Percentiles rank a stretch among this genome's conserved stretches.
Conservation (phyloP, 306 rosid species). For the Lithocarpus polystachyus region DNA sequence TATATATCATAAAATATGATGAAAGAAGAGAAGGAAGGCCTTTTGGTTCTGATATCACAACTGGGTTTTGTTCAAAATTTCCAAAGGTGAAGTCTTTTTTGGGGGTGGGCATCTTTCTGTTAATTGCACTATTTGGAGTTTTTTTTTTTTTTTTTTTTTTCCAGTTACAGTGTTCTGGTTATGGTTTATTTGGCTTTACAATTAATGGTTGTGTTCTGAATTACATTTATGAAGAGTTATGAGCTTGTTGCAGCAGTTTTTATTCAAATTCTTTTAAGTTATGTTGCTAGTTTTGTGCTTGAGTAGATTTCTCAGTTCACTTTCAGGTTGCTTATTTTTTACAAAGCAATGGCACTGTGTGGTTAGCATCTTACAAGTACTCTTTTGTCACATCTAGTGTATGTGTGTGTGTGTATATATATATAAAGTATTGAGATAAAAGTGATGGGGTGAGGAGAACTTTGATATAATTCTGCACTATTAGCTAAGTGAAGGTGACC, state of each 20-base stretch:
- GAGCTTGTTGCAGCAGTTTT: neutral
- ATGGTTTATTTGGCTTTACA: neutral
- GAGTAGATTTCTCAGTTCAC: neutral
- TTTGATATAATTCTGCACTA: neutral
- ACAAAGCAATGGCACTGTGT: neutral
- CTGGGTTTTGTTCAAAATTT: neutral
- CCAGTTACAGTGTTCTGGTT: neutral
- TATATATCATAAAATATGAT: no score
- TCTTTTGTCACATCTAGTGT: no score
- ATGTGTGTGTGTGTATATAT: accelerated
- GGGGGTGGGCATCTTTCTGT: neutral
- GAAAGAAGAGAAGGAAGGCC: no score
- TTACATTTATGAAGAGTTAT: neutral
- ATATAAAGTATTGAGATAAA: no score
- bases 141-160: no score
- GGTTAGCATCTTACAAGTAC: no score
- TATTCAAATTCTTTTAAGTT: neutral
- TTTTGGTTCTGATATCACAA: no score
- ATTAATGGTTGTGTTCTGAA: neutral
- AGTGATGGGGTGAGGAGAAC: no score
- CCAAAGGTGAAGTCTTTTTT: neutral
- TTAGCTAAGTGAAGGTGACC: neutral
- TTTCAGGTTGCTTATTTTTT: neutral
- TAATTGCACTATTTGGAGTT: neutral
- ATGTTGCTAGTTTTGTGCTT: no score